Base-by-base conservation (phyloP, 2,329 filamentous ascomycete genomes). In the Eutypa lata region DNA sequence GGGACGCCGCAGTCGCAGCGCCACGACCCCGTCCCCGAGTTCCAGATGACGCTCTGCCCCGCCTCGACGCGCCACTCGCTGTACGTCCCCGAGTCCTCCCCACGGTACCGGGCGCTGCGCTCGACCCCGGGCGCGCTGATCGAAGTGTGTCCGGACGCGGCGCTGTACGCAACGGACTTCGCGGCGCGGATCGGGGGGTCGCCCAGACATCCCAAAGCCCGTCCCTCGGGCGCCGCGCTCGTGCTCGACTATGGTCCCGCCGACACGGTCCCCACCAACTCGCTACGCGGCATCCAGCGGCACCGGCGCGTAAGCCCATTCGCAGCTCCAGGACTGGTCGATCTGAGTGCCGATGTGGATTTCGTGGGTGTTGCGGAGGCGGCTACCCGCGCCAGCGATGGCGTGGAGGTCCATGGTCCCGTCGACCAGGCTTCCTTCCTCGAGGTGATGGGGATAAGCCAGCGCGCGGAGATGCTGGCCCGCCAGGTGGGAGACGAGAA, bases 241-340 rank as follows among this genome's bases (percentile, higher is more conserved):
- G 90, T 99, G 61, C 84, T 99, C 45, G 94, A 99, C 74, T 99
- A 99, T 72, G 94, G 94, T 18, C 89, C 93, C 4, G 72, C 84
- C 3, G 78, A 85, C 62, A 89, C 77, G 0, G 86, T 99, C 47
- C 94, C 94, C 2, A 77, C 89, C 55, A 96, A 96, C 77, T 95
- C 91, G 0, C 80, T 99, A 21, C 88, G 94, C 31, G 94, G 94
- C 21, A 97, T 99, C 69, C 83, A 86, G 35, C 76, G 80, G 14
- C 94, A 99, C 73, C 76, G 78, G 22, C 79, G 81, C 22, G 88
- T 96, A 45, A 91, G 86, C 21, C 91, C 94, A 3, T 91, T 99
- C 63, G 79, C 82, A 1, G 78, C 83, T 6, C 89, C 94, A 0
- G 94, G 94, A 0, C 81, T 87, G 24, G 91, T 95, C 2, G 94